Evolutionary conservation across 306 rosid species (phyloP).

Genomic region (Dryas drummondii): DNA sequence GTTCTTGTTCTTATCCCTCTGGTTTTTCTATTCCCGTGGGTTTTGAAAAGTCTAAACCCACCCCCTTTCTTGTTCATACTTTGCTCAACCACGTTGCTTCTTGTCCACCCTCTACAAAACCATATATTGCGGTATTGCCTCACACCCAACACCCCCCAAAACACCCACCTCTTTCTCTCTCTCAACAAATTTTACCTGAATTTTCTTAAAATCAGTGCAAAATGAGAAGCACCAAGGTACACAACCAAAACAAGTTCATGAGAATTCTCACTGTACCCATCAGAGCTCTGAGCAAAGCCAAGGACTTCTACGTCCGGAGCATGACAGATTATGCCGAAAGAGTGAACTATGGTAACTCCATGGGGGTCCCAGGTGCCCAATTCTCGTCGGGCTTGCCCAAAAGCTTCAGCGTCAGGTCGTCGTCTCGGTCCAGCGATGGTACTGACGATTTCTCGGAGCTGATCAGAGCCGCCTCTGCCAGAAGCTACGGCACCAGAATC

Average conservation of each 20-base stretch:
- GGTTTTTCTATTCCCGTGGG: conserved; percentile 33
- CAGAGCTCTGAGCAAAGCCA: conserved; percentile 53
- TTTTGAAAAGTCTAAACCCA: conserved; percentile 45
- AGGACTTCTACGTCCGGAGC: conserved; percentile 60
- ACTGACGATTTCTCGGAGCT: conserved; percentile 65
- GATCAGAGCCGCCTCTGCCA: conserved; percentile 71
- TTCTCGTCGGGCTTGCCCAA: conserved; percentile 41
- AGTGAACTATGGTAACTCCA: conserved; percentile 29
- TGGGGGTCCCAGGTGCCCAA: conserved; percentile 18
- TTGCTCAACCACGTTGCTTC: neutral
- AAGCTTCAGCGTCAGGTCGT: conserved; percentile 50
- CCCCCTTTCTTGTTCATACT: neutral
- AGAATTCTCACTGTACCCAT: conserved; percentile 58
- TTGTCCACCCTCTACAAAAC: neutral
- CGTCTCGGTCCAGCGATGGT: conserved; percentile 35
- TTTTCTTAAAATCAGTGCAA: neutral
- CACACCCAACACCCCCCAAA: neutral
- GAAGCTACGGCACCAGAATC: conserved; percentile 44
- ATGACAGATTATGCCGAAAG: conserved; percentile 45
- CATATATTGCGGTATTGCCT: neutral
- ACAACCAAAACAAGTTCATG: conserved; percentile 43
- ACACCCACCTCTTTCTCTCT: neutral
- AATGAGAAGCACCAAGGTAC: conserved; percentile 32
- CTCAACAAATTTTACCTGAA: neutral
- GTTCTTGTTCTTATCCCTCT: conserved; percentile 36